Evolutionary conservation across 2,329 filamentous ascomycete genomes (phyloP), one percentile per base, ranked within the genome.

Genomic region (Emydomyces testavorans): DNA sequence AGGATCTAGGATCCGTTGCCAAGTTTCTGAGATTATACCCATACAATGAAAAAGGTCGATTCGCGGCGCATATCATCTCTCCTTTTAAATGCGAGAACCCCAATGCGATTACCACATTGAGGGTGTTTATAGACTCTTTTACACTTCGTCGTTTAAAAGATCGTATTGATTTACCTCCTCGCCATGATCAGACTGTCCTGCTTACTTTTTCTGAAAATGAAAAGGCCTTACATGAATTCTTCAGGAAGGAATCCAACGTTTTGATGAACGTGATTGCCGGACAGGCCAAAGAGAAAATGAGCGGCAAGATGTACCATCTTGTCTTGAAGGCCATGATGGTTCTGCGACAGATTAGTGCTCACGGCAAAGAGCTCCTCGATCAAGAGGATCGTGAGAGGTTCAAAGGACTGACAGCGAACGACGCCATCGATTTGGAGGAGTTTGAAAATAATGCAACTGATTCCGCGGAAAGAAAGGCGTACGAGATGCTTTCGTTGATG

Each of bases 141-240:
- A 96, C 92, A 0, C 72, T 98, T 7, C 83, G 92, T 21, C 85
- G 92, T 18, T 73, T 92, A 28, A 96, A 96, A 65, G 87, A 96
- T 64, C 88, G 83, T 65, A 89, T 96, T 51, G 75, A 93, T 57
- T 71, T 98, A 1, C 85, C 87, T 1, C 72, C 75, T 18, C 79
- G 87, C 15, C 73, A 76, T 8, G 90, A 95, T 59, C 70, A 81
- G 8, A 75, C 89, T 7, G 71, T 90, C 4, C 77, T 71, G 52
- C 77, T 98, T 3, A 71, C 83, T 1, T 95, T 96, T 61, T 81
- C 77, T 6, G 71, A 75, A 2, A 76, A 85, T 11, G 92, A 98
- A 67, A 76, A 75, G 20, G 72, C 75, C 45, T 71, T 96, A 6
- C 94, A 98, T 62, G 80, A 90, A 18, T 77, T 87, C 56, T 95